Evolutionary conservation across 192 early-diverging fungal genomes (phyloP), one percentile per base, ranked within the genome.

Genomic region (Lobosporangium transversale): DNA sequence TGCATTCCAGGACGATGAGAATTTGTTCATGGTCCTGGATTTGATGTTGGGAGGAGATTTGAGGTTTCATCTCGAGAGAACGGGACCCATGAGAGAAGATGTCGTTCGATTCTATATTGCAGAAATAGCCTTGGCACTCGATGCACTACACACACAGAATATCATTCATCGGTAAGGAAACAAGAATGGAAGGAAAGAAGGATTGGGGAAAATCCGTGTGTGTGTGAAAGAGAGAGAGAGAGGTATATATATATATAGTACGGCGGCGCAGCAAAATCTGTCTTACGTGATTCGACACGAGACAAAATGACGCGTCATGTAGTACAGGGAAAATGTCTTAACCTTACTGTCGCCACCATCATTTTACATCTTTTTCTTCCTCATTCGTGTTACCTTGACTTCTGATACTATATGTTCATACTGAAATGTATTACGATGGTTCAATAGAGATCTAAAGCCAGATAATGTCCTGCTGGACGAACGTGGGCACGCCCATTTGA

Each of bases 21-120:
- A 94, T 42, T 74, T 97, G 65, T 98, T 94, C 68, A 95, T 97
- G 92, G 90, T 94, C 4, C 73, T 98, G 21, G 97, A 98, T 69
- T 80, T 98, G 64, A 97, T 95, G 95, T 81, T 94, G 26, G 95
- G 97, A 59, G 95, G 97, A n/a, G 97, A 98, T 82, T 74, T 98
- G 63, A 86, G 95, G 1, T 95, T 94, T 68, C 95, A 96, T 69
- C 66, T 94, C 24, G 89, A 91, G 48, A 69, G 90, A 14, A 81
- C 84, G 29, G 86, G 86, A 1, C 73, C 71, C 8, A 83, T 95
- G 57, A 79, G 74, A 24, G 93, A 95, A 55, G 84, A 85, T 9
- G 81, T 86, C 12, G 89, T 94, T 11, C 55, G 79, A 36, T 87
- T 94, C 55, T 91, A 90, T 79, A 80, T 88, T 11, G 91, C 91